Evolutionary conservation across 1,284 basidiomycete species (phyloP).

Genomic region (Exobasidium rhododendri): DNA sequence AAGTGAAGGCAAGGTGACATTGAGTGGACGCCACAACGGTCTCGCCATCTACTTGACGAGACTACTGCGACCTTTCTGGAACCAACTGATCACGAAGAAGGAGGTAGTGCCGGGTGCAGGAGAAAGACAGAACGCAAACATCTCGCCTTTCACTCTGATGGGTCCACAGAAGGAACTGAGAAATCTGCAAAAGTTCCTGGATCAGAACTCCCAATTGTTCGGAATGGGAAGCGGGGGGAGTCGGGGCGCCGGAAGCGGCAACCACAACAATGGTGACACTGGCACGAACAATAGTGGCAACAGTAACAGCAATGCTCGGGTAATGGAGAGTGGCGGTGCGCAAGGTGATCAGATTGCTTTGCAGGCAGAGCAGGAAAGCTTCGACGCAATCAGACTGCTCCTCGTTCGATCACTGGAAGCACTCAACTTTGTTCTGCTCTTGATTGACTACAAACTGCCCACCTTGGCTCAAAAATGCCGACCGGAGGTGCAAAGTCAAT

Average conservation of each 20-base stretch:
- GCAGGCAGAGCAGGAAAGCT: conserved; percentile 76
- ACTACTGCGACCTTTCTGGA: conserved; percentile 82
- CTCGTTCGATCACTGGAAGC: conserved; percentile 63
- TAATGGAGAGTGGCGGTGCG: neutral
- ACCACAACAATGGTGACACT: neutral
- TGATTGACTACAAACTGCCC: conserved; percentile 85
- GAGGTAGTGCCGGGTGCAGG: conserved; percentile 58
- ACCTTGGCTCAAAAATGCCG: conserved; percentile 66
- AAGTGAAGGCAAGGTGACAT: conserved; percentile 66
- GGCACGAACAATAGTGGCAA: neutral
- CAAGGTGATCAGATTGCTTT: conserved; percentile 23
- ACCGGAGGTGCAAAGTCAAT: conserved; percentile 28
- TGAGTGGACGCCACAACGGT: conserved; percentile 84
- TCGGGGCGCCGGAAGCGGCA: neutral
- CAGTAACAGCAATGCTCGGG: no score
- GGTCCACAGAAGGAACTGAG: conserved; percentile 36
- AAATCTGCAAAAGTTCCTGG: conserved; percentile 43
- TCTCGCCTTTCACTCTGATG: conserved; percentile 21
- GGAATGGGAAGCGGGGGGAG: conserved; percentile 24
- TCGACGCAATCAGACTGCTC: conserved; percentile 69
- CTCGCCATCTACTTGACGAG: conserved; percentile 82
- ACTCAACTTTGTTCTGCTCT: conserved; percentile 83
- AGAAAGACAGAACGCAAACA: conserved; percentile 8
- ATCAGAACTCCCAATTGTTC: conserved; percentile 46
- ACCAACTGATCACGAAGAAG: conserved; percentile 53